Percentiles rank a stretch among this genome's conserved stretches.
Conservation (phyloP, 2,329 filamentous ascomycete genomes). For the Sclerotinia sclerotiorum region DNA sequence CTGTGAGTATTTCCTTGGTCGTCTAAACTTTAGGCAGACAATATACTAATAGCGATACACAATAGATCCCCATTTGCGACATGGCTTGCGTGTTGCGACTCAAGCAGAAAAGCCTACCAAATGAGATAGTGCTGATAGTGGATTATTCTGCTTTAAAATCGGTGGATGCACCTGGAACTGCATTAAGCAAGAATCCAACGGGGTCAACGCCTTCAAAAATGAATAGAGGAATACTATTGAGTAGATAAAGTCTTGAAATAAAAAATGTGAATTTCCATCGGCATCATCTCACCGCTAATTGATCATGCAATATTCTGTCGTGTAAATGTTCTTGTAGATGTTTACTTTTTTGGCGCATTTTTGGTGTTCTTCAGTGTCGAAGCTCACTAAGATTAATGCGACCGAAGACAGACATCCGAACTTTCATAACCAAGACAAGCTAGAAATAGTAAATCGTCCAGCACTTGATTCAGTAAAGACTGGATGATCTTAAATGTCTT, state of each 20-base stretch:
- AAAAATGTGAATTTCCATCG: neutral
- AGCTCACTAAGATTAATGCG: neutral
- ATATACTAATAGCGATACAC: neutral
- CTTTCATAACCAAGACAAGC: neutral
- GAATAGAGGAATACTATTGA: neutral
- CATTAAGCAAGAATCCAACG: neutral
- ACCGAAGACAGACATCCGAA: neutral
- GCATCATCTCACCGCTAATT: neutral
- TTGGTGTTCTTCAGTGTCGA: neutral
- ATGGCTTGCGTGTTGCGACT: constrained; percentile 70
- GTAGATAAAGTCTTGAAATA: neutral
- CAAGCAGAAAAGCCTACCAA: constrained; percentile 64
- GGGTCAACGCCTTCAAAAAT: too few species aligned
- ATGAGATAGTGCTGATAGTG: neutral
- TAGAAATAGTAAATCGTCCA: neutral
- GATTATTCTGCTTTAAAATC: neutral
- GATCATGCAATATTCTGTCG: neutral
- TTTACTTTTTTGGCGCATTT: neutral
- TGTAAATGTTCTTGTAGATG: neutral
- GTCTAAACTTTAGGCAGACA: neutral
- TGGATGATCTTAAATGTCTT: neutral
- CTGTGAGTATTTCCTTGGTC: constrained; percentile 1
- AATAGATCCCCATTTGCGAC: constrained; percentile 44
- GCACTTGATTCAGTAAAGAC: neutral
- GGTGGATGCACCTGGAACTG: neutral